Base-by-base conservation (phyloP, 1,139 yeast genomes). In the Sugiyamaella novakii region DNA sequence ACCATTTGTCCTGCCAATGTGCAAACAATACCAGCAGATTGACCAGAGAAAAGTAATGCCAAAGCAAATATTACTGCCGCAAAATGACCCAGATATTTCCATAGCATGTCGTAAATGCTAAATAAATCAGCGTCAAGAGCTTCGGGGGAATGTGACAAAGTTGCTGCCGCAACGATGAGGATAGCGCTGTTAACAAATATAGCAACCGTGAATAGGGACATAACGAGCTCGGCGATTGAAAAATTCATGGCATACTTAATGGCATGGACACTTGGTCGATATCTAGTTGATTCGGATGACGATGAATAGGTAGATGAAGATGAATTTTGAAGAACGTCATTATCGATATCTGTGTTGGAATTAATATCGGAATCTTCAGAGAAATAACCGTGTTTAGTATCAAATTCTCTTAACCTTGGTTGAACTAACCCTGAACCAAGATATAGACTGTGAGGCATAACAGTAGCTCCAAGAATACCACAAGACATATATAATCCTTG, bases 1-100 rank as follows among this genome's bases (percentile, higher is more conserved):
- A 92, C 96, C 81, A 91, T 88, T 66, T 92, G 98, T 17, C 98
- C 97, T 1, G 98, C 95, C 63, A 92, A 76, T 0, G 98, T 92
- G 63, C 97, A 92, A n/a, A 92, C 96, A 25, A 94, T 87, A 43
- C 98, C 98, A 1, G 98, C 98, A 62, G 96, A 86, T 65, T 91
- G 96, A 15, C 98, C 98, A n/a, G 96, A 86, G 64, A 91, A 89
- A 46, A 92, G 73, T 67, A 92, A 78, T 1, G 98, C 98, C 39
- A 89, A 70, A 1, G 97, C 97, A 72, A 92, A 92, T 1, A 92
- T 83, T 27, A 88, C 75, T 3, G 98, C 98, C 0, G 98, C 98
- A 1, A 89, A 84, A n/a, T 87, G 84, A 1, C 96, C 87, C 40
- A 92, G 76, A 60, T 85, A 87, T 38, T 76, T 71, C 3, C 83